phyloP scores from a whole-genome alignment of 2,329 filamentous ascomycete genomes.

The Cordyceps cicadae region DNA sequence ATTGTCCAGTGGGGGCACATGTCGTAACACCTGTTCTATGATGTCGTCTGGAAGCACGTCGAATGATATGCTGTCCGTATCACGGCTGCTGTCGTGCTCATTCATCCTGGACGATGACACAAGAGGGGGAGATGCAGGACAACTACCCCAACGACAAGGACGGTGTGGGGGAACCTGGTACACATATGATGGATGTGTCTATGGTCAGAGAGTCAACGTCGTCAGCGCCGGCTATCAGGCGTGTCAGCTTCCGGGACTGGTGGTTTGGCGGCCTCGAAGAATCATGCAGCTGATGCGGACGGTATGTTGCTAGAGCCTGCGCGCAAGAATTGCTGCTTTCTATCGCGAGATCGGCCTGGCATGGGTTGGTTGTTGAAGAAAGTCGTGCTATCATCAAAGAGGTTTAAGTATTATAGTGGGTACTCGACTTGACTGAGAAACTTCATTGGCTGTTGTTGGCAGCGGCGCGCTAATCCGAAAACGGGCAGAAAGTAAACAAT shows the following conservation, averaged over 20 bases:
- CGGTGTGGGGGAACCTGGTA: conserved; percentile 1
- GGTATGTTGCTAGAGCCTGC: neutral
- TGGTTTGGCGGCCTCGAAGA: neutral
- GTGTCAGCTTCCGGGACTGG: neutral
- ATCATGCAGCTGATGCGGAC: neutral
- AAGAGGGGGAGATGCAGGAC: neutral
- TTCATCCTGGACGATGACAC: neutral
- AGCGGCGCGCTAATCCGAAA: conserved; percentile 25
- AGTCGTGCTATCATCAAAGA: neutral
- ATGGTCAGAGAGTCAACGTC: neutral
- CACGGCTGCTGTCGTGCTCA: neutral
- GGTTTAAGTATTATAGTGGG: neutral
- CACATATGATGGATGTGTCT: neutral
- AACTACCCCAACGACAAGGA: neutral
- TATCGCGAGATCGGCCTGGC: neutral
- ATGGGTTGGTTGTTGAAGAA: neutral
- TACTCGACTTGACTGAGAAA: neutral
- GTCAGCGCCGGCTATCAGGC: neutral
- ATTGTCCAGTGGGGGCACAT: conserved; percentile 48
- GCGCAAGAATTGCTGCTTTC: neutral
- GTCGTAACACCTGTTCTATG: conserved; percentile 66
- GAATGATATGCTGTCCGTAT: conserved; percentile 25
- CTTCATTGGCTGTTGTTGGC: neutral
- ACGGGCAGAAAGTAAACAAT: conserved; percentile 35
- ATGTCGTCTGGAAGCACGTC: conserved; percentile 70